Base-by-base conservation (phyloP, 1,284 basidiomycete species). In the Meira nashicola region DNA sequence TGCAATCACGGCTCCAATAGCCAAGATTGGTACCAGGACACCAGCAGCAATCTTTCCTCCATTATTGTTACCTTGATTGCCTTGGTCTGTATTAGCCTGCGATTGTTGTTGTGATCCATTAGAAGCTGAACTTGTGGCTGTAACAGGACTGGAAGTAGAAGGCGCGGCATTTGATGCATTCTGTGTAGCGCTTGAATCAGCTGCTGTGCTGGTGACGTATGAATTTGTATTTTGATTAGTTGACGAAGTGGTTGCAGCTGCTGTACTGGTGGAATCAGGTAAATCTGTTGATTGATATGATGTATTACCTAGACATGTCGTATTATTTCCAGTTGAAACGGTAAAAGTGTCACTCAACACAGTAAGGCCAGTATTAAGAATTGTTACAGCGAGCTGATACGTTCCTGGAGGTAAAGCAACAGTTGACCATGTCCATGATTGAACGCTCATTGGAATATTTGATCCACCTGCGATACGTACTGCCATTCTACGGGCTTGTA, bases 361-460 rank as follows among this genome's bases (percentile, higher is more conserved):
- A 12, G 50, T 53, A 25, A 53, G 4, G 4, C 28, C 39, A 5
- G 12, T 28, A n/a, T 23, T 23, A 37, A 17, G 17, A 14, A 41
- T 25, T 5, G 14, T 53, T 4, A 53, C 17, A 8, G 39, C 50
- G 7, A 53, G n/a, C 19, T 33, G 19, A 39, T 53, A 53, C 11
- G 38, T 53, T 12, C 50, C 50, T 2, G 37, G 12, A n/a, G 37
- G 6, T 5, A 53, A n/a, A 14, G 21, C 50, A n/a, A 53, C 50
- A 14, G 50, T 33, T 33, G 23, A 41, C 50, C 50, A 53, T n/a
- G 39, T 41, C 50, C 50, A 53, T 21, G 50, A 23, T n/a, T 33
- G 21, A 39, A n/a, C 14, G 23, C 38, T 53, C 50, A 53, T 3
- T 14, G 50, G 50, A 25, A 53, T 37, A n/a, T 17, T 14, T 2